Conservation (phyloP, 306 rosid genomes). For the Vachellia pachyceras region DNA sequence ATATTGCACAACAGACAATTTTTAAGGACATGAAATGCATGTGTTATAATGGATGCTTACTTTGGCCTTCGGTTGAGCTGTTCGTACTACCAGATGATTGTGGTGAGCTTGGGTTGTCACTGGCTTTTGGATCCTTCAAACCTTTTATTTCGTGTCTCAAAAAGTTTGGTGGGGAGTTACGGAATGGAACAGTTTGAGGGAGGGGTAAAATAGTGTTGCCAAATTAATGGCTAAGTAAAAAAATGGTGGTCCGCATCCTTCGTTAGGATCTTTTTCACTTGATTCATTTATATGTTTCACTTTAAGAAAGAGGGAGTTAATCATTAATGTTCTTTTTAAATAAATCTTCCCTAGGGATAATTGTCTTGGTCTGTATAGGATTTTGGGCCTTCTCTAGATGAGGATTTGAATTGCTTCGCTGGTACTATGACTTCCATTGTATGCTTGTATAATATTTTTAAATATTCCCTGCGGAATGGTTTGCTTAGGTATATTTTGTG, state of each 20-base stretch:
- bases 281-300: background rate
- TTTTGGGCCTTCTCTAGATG: background rate
- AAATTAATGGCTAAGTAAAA: background rate
- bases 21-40: no score
- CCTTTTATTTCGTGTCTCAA: conserved; percentile 4
- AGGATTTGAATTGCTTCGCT: background rate
- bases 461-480: conserved; percentile 20
- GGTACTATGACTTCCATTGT: background rate
- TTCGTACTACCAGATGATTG: background rate
- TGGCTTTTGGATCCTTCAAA: conserved; percentile 7
- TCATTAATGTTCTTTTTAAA: background rate
- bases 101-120: background rate
- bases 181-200: background rate
- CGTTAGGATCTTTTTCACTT: background rate
- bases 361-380: conserved; percentile 2
- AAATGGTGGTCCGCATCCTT: background rate
- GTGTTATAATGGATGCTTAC: no score
- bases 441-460: background rate
- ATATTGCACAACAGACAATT: no score
- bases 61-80: background rate
- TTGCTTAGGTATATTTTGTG: conserved; percentile 37
- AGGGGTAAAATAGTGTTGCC: background rate
- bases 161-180: conserved; percentile 4
- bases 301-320: background rate
- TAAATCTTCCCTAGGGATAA: background rate